Base-by-base conservation (phyloP, 306 rosid genomes). In the Trichosanthes cucumerina region DNA sequence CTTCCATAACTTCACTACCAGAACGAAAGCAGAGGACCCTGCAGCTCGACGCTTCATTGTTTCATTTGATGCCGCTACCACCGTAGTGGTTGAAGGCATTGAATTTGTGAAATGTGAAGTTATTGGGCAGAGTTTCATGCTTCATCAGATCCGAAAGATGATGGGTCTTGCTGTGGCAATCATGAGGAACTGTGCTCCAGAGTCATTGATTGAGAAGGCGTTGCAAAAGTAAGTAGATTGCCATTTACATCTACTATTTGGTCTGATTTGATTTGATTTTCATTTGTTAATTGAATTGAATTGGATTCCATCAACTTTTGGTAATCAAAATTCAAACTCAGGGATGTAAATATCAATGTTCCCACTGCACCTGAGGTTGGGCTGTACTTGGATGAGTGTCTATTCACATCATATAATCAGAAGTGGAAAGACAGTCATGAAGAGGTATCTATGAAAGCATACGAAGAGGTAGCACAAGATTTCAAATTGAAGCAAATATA, bases 361-460 rank as follows among this genome's bases (percentile, higher is more conserved):
- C 98, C 98, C 52, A 94, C 96, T 24, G 98, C 97, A 31, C 97
- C 98, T n/a, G 98, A 94, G 84, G 92, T 91, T 82, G 98, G 98
- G 33, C 88, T 94, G 71, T 94, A 84, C 87, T 86, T 92, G 83
- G 97, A 94, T 9, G 98, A 94, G 88, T 94, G 98, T 81, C 79
- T 90, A 82, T 94, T 88, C 81, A 0, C 93, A 56, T 94, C 98
- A 10, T 94, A 94, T 77, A 94, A 94, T 86, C 84, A 92, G 76
- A 94, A 94, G 83, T 94, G 98, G 98, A 91, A 90, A 80, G 97
- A 88, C 69, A 92, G 81, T 79, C 98, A 94, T 77, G 95, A 94
- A 82, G 96, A 90, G 86, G 65, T 94, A 79, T 92, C 96, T 0
- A 94, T 90, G 93, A 89, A 89, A 83, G 91, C 82, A 26, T 89